phyloP scores from a whole-genome alignment of 257 asterid species.

The Nicotiana knightiana region DNA sequence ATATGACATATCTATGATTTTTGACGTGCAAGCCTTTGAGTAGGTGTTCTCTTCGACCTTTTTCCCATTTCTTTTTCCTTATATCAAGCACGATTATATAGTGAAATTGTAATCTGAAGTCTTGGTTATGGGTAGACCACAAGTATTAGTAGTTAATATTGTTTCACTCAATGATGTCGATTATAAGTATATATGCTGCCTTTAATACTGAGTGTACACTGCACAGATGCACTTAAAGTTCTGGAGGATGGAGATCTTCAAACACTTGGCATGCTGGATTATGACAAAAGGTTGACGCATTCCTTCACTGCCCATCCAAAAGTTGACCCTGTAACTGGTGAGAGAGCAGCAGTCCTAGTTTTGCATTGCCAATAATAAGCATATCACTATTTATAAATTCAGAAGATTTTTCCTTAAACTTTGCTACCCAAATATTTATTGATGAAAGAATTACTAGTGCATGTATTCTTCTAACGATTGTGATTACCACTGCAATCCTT shows the following conservation, averaged over 20 bases:
- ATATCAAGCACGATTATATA: background rate
- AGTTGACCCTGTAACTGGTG: slow-evolving; percentile 92
- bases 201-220: background rate
- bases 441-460: background rate
- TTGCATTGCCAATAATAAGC: background rate
- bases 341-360: slow-evolving; percentile 14
- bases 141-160: background rate
- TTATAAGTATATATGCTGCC: background rate
- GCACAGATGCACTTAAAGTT: slow-evolving; percentile 73
- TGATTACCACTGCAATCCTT: background rate
- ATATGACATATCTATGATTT: background rate
- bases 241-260: slow-evolving; percentile 95
- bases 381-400: background rate
- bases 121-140: background rate
- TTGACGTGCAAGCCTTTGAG: background rate
- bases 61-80: background rate
- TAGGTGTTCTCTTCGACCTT: background rate
- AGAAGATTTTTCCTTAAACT: background rate
- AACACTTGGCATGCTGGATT: slow-evolving; percentile 90
- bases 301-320: slow-evolving; percentile 97
- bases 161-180: background rate
- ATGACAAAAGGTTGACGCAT: slow-evolving; percentile 81
- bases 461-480: background rate
- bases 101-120: background rate
- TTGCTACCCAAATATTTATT: background rate